These are phyloP conservation scores for Lagenidium giganteum DNA, from an alignment of 352 stramenopile species.

Conservation along the genomic window DNA sequence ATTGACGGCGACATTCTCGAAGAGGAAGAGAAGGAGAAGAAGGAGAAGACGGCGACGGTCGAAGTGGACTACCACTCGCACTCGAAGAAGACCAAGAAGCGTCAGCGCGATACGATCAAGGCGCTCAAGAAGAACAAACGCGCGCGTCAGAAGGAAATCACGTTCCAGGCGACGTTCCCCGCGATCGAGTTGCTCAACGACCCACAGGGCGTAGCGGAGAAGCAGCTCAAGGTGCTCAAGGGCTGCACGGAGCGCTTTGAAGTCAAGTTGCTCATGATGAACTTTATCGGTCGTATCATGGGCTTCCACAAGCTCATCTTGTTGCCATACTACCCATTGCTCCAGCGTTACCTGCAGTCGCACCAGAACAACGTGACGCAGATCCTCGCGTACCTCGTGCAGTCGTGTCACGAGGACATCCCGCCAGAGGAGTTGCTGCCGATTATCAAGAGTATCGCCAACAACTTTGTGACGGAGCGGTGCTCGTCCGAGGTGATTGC, in stretches of 20 bases:
- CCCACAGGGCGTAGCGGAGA: conserved; percentile 92
- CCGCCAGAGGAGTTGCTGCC: conserved; percentile 95
- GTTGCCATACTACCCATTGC: conserved; percentile 94
- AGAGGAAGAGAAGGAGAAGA: conserved; percentile 92
- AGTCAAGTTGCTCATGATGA: conserved; percentile 97
- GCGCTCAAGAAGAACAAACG: conserved; percentile 90
- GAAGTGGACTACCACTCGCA: conserved; percentile 93
- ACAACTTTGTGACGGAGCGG: conserved; percentile 98
- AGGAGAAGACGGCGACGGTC: conserved; percentile 76
- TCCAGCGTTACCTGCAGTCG: conserved; percentile 91
- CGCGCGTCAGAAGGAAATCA: conserved; percentile 66
- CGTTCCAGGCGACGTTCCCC: conserved; percentile 88
- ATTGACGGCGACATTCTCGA: conserved; percentile 97
- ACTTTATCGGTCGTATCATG: conserved; percentile 96
- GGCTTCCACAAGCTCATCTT: conserved; percentile 98
- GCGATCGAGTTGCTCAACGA: conserved; percentile 98
- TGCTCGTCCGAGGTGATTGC: conserved; percentile 96
- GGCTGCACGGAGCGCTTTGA: conserved; percentile 89
- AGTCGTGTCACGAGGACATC: conserved; percentile 97
- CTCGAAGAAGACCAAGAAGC: conserved; percentile 96
- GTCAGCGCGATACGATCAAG: conserved; percentile 77
- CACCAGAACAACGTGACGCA: conserved; percentile 90
- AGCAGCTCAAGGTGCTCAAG: conserved; percentile 90
- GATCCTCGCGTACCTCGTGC: conserved; percentile 96
- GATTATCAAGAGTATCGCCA: conserved; percentile 95